Conservation (phyloP, 2,329 filamentous ascomycete genomes). For the Verticillium isaacii region DNA sequence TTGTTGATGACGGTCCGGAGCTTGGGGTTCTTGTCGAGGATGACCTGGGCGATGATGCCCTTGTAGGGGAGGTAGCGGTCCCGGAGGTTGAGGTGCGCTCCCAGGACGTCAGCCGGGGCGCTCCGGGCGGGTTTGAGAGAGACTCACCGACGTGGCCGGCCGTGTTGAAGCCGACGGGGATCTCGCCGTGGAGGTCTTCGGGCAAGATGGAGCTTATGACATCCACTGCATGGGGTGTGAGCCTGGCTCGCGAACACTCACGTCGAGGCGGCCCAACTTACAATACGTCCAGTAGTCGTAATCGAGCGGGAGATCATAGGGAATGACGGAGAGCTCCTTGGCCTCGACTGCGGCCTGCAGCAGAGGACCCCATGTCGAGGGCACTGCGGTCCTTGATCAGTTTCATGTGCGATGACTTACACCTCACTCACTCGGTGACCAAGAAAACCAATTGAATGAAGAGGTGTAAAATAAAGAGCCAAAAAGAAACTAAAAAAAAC, state of each 20-base stretch:
- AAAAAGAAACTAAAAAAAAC: too few species aligned
- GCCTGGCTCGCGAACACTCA: background rate
- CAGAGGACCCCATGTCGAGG: constrained; percentile 70
- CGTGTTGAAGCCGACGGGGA: constrained; percentile 80
- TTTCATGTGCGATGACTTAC: background rate
- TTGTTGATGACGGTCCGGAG: constrained; percentile 96
- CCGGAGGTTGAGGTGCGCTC: constrained; percentile 83
- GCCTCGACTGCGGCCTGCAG: constrained; percentile 64
- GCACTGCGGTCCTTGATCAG: constrained; percentile 35
- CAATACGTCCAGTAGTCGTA: constrained; percentile 86
- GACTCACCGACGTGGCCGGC: constrained; percentile 77
- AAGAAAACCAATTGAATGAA: too few species aligned
- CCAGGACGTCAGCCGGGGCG: background rate
- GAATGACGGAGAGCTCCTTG: constrained; percentile 65
- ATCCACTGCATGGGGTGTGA: constrained; percentile 52
- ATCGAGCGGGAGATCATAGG: constrained; percentile 70
- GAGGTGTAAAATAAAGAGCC: too few species aligned
- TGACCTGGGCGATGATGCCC: constrained; percentile 74
- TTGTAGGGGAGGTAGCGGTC: constrained; percentile 83
- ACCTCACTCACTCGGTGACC: too few species aligned
- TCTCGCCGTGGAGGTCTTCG: constrained; percentile 71
- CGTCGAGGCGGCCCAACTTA: constrained; percentile 30
- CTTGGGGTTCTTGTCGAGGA: constrained; percentile 82
- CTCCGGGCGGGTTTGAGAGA: constrained; percentile 7
- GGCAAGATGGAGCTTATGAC: constrained; percentile 80